phyloP scores from a whole-genome alignment of 371 early-diverging fungal genomes.

The Mucor saturninus region DNA sequence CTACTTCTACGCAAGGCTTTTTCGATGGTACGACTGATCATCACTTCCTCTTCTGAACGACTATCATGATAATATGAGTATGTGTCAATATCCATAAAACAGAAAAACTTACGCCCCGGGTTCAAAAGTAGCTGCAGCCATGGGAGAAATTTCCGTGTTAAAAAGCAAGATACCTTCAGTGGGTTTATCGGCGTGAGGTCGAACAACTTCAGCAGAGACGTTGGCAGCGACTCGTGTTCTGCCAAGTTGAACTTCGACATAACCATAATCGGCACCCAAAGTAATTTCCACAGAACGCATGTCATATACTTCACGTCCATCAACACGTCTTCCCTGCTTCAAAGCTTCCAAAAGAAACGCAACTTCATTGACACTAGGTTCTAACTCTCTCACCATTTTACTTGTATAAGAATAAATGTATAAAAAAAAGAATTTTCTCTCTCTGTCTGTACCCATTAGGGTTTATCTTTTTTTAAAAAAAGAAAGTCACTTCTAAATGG shows the following conservation, averaged over 20 bases:
- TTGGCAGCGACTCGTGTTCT: slow-evolving; percentile 86
- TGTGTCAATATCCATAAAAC: neutral
- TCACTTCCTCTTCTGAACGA: slow-evolving; percentile 80
- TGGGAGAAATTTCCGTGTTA: slow-evolving; percentile 84
- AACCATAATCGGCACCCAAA: slow-evolving; percentile 76
- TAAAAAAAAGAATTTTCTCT: slow-evolving; percentile 5
- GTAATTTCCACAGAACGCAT: slow-evolving; percentile 71
- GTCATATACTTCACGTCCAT: slow-evolving; percentile 82
- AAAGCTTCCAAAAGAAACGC: slow-evolving; percentile 30
- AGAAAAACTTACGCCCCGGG: slow-evolving; percentile 53
- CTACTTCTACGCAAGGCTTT: slow-evolving; percentile 83
- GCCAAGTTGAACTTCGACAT: slow-evolving; percentile 83
- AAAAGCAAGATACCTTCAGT: slow-evolving; percentile 87
- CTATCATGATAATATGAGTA: slow-evolving; percentile 27
- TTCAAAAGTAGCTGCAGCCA: slow-evolving; percentile 84
- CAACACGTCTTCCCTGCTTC: slow-evolving; percentile 43
- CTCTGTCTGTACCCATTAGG: too few species aligned
- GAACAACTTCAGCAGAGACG: slow-evolving; percentile 86
- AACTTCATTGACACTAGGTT: slow-evolving; percentile 32
- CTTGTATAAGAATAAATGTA: neutral
- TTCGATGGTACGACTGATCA: slow-evolving; percentile 86
- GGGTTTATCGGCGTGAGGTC: slow-evolving; percentile 79
- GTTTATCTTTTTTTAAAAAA: too few species aligned
- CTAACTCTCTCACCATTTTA: slow-evolving; percentile 29
- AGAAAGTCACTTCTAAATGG: neutral